A percentile compares a stretch with the other conserved stretches of the same genome.
Conservation (phyloP, 2,329 filamentous ascomycete species). For the Nigrograna mackinnonii region DNA sequence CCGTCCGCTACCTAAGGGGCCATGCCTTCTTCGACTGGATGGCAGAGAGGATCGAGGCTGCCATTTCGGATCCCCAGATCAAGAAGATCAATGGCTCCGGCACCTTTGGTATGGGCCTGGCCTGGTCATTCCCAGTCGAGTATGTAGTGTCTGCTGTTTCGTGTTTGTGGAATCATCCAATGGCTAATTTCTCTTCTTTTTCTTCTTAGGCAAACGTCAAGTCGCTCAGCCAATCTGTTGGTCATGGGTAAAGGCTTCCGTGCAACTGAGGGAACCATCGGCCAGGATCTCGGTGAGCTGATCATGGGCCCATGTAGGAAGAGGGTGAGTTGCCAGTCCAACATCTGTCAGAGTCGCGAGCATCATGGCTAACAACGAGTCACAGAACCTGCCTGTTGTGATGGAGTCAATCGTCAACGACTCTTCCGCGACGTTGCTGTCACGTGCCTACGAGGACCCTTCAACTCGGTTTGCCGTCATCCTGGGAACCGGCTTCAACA, state of each 20-base stretch:
- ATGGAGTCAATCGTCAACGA: constrained; percentile 69
- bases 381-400: constrained; percentile 56
- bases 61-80: constrained; percentile 48
- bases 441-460: constrained; percentile 64
- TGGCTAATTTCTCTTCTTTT: too few relatives aligned
- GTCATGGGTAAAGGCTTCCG: constrained; percentile 69
- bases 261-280: constrained; percentile 62
- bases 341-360: neutral
- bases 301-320: constrained; percentile 62
- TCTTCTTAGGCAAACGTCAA: constrained; percentile 59
- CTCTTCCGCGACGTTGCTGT: constrained; percentile 63
- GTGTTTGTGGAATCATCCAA: neutral
- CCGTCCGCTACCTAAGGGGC: constrained; percentile 58
- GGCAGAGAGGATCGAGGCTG: constrained; percentile 61
- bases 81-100: constrained; percentile 40
- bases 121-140: constrained; percentile 70
- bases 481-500: constrained; percentile 67
- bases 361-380: constrained; percentile 4
- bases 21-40: constrained; percentile 69
- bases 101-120: constrained; percentile 61
- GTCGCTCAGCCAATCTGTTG: constrained; percentile 59
- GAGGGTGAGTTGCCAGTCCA: constrained; percentile 35
- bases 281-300: constrained; percentile 62
- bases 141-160: constrained; percentile 29
- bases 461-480: constrained; percentile 66